These are phyloP conservation scores for Suhomyces canberraensis DNA, from an alignment of 805 yeast genomes.

Conservation along the genomic window DNA sequence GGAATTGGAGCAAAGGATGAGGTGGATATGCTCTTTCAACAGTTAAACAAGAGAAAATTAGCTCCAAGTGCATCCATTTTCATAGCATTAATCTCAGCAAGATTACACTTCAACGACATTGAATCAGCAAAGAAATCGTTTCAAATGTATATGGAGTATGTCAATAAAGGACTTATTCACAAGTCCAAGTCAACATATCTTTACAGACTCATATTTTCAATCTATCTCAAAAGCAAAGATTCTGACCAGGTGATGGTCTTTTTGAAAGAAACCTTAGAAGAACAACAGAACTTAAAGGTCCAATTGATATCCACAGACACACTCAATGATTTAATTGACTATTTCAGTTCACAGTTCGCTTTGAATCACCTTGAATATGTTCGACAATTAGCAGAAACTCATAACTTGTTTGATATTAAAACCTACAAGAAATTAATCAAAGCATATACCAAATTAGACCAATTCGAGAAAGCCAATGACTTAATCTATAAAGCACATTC, in stretches of 20 bases:
- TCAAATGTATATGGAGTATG: conserved; percentile 19
- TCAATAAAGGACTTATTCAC: conserved; percentile 12
- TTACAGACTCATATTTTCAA: conserved; percentile 27
- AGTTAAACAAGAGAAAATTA: conserved; percentile 44
- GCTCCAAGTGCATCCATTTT: conserved; percentile 44
- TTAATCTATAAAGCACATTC: conserved; percentile 30
- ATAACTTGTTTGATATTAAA: conserved; percentile 18
- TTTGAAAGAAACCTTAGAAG: conserved; percentile 19
- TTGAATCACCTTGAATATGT: conserved; percentile 18
- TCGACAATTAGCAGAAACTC: conserved; percentile 15
- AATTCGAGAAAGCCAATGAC: conserved; percentile 31
- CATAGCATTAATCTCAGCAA: conserved; percentile 44
- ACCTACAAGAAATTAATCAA: conserved; percentile 26
- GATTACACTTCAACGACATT: conserved; percentile 34
- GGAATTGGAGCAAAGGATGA: conserved; percentile 43
- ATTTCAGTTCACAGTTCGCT: conserved; percentile 19
- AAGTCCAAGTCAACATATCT: conserved; percentile 18
- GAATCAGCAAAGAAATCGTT: conserved; percentile 32
- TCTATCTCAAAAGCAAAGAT: conserved; percentile 23
- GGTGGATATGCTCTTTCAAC: conserved; percentile 49
- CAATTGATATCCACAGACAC: conserved; percentile 16
- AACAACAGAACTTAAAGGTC: conserved; percentile 12
- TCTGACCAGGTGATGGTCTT: conserved; percentile 25
- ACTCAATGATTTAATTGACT: conserved; percentile 18
- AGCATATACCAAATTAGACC: conserved; percentile 29